Conservation (phyloP, 2,329 filamentous ascomycete genomes). For the Fusarium euwallaceae region DNA sequence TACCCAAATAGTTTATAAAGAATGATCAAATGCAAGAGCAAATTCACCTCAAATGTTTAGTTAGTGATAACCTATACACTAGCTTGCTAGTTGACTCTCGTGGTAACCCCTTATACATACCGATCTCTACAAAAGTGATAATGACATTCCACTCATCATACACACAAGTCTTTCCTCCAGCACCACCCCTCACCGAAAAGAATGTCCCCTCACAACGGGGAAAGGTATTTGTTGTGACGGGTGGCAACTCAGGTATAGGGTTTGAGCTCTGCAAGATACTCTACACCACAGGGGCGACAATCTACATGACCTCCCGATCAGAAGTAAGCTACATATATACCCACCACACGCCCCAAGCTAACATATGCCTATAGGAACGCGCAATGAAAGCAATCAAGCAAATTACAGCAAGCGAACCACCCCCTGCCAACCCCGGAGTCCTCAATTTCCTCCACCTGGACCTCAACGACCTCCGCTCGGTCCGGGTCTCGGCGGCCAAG, state of each 20-base stretch:
- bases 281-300: slow-evolving; percentile 63
- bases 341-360: not conserved
- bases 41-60: not conserved
- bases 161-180: slow-evolving; percentile 27
- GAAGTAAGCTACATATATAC: slow-evolving; percentile 16
- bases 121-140: not conserved
- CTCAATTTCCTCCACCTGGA: slow-evolving; percentile 55
- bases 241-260: slow-evolving; percentile 57
- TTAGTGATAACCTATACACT: not conserved
- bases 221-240: slow-evolving; percentile 62
- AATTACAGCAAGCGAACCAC: slow-evolving; percentile 35
- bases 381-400: slow-evolving; percentile 49
- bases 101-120: not conserved
- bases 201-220: slow-evolving; percentile 45
- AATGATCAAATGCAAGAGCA: too few relatives aligned
- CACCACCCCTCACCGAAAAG: slow-evolving; percentile 44
- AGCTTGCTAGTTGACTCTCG: not conserved
- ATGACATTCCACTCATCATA: slow-evolving; percentile 25
- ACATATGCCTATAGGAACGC: slow-evolving; percentile 4
- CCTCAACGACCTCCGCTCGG: slow-evolving; percentile 57
- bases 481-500: slow-evolving; percentile 53
- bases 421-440: slow-evolving; percentile 18
- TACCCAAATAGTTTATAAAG: too few relatives aligned
- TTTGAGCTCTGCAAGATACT: slow-evolving; percentile 65
- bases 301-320: slow-evolving; percentile 65